phyloP scores from a whole-genome alignment of 768 basidiomycete genomes.

The Rhodotorula babjevae region DNA sequence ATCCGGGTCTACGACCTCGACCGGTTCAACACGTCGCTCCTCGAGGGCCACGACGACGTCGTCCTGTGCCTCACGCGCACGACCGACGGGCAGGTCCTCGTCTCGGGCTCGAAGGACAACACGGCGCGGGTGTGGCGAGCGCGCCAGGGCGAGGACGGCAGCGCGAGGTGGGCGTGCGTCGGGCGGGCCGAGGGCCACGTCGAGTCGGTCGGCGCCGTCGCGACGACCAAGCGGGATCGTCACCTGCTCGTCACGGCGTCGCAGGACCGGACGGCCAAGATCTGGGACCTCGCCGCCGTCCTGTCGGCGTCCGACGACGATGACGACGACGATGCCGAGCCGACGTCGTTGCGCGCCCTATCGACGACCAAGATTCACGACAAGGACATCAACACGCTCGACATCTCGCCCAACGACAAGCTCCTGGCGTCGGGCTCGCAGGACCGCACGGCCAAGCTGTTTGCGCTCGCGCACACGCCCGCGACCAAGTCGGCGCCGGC shows the following conservation, averaged over 20 bases:
- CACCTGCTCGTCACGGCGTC: conserved; percentile 86
- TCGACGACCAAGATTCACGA: conserved; percentile 88
- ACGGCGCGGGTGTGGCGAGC: conserved; percentile 78
- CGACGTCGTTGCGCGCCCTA: conserved; percentile 54
- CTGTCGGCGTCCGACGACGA: conserved; percentile 43
- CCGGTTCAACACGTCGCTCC: conserved; percentile 73
- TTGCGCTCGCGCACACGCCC: conserved; percentile 61
- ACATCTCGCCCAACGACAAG: conserved; percentile 81
- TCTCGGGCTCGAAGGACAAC: conserved; percentile 86
- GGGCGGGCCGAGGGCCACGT: conserved; percentile 89
- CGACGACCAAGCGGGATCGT: conserved; percentile 61
- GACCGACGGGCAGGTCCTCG: conserved; percentile 65
- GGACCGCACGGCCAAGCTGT: conserved; percentile 89
- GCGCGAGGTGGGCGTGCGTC: conserved; percentile 63
- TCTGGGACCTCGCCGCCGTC: conserved; percentile 75
- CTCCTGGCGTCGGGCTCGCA: conserved; percentile 90
- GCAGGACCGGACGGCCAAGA: conserved; percentile 95
- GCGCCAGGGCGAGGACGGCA: conserved; percentile 27
- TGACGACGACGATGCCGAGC: conserved; percentile 35
- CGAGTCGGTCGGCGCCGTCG: conserved; percentile 85
- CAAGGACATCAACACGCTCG: conserved; percentile 96
- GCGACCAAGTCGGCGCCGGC: conserved; percentile 45
- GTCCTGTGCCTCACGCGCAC: conserved; percentile 77
- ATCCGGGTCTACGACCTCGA: conserved; percentile 79
- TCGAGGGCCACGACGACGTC: conserved; percentile 85